phyloP scores from a whole-genome alignment of 2,329 filamentous ascomycete species.

The Venturia effusa region DNA sequence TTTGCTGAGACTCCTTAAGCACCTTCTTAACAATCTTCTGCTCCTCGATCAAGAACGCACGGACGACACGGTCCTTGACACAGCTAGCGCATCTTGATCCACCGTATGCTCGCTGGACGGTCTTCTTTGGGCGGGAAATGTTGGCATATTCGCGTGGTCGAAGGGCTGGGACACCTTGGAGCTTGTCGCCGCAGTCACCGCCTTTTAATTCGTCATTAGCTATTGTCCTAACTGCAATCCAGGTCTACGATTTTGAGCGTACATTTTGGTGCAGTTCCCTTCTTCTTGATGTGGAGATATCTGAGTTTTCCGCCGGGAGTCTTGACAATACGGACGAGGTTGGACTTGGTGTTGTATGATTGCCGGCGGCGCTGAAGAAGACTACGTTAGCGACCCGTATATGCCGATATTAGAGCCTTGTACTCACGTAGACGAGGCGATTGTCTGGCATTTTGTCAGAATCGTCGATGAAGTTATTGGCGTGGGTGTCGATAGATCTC shows the following conservation, averaged over 20 bases:
- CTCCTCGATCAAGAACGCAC: conserved; percentile 99
- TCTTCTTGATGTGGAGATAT: conserved; percentile 99
- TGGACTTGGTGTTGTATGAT: conserved; percentile 89
- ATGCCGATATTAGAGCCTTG: background rate
- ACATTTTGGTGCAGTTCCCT: conserved; percentile 94
- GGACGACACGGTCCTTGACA: conserved; percentile 94
- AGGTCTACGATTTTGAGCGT: background rate
- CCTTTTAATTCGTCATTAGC: conserved; percentile 16
- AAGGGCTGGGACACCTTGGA: conserved; percentile 93
- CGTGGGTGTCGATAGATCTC: conserved; percentile 3
- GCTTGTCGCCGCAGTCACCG: conserved; percentile 96
- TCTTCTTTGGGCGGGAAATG: conserved; percentile 99
- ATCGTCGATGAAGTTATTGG: background rate
- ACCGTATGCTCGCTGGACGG: conserved; percentile 94
- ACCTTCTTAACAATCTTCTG: conserved; percentile 99
- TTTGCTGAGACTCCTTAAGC: conserved; percentile 62
- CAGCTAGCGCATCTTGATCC: conserved; percentile 97
- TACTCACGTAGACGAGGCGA: conserved; percentile 11
- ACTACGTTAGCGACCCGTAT: conserved; percentile 32
- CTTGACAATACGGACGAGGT: conserved; percentile 92
- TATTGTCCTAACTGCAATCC: background rate
- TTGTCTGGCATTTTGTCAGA: conserved; percentile 12
- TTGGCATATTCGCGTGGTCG: conserved; percentile 95
- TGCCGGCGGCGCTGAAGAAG: conserved; percentile 8
- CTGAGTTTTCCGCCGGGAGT: conserved; percentile 93